Base-by-base conservation (phyloP, 805 yeast species). In the Lipomyces chichibuensis region DNA sequence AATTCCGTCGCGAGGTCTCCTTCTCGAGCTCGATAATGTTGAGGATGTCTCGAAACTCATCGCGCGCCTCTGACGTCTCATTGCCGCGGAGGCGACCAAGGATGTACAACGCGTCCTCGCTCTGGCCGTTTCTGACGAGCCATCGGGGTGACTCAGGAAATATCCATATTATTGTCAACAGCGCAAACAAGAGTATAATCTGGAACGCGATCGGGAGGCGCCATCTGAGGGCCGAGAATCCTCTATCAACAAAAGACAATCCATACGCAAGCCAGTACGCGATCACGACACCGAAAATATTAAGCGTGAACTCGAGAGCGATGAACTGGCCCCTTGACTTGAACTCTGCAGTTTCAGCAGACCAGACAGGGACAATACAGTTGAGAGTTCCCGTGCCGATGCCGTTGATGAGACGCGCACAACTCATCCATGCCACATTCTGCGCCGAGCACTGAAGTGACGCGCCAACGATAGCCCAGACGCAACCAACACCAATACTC, bases 61-160 rank as follows among this genome's bases (percentile, higher is more conserved):
- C 55, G 57, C 62, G 61, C 14, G 71, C 71, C 39, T 62, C 69
- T 39, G 53, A 27, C 9, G 64, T 64, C 51, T 61, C 66, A 32
- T 56, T 59, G 5, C 70, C 70, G 35, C 71, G 69, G 20, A 65
- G 66, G 14, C 67, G 57, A 37, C 51, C 33, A 20, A 67, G 64
- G 46, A 67, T 67, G 55, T 63, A 63, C 23, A 57, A 46, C 3
- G 97, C 97, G 53, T 83, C 85, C 62, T 86, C 88, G 51, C 89
- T 76, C 65, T 87, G 81, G 76, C 89, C 87, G 69, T 88, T 87
- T 74, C 86, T 86, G 13, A 91, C 91, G 75, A 84, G 88, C 77
- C 82, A 92, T 66, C 97, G 81, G 0, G 97, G 97, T 54, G 92
- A 85, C 75, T 92, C 97, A 0, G 97, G 97, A 37, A 91, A 78